phyloP scores from a whole-genome alignment of 495 filamentous ascomycete genomes.

The Neurospora discreta region DNA sequence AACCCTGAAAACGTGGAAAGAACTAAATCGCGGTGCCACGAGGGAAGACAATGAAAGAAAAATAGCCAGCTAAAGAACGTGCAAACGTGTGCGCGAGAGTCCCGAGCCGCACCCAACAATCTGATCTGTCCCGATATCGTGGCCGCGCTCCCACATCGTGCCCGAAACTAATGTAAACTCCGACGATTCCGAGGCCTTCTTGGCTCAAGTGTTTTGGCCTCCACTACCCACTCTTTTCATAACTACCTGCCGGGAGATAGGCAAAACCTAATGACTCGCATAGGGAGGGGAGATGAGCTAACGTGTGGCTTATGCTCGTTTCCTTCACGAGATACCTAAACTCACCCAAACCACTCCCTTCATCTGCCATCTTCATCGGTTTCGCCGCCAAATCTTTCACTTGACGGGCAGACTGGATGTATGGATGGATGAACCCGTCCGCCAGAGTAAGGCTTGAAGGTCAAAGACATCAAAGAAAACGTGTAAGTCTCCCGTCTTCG shows the following conservation, averaged over 20 bases:
- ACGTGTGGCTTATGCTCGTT: not conserved
- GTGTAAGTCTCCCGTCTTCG: not conserved
- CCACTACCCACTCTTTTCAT: not conserved
- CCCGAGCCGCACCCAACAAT: not conserved
- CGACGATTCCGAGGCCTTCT: not conserved
- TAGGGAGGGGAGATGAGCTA: not conserved
- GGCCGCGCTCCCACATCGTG: not conserved
- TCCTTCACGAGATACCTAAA: not conserved
- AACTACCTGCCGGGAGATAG: not conserved
- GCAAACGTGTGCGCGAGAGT: not conserved
- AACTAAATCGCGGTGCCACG: not conserved
- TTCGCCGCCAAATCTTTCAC: not conserved
- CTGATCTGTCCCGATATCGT: not conserved
- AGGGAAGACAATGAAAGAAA: not conserved
- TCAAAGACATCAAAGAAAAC: not conserved
- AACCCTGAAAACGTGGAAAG: not conserved
- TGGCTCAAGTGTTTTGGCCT: not conserved
- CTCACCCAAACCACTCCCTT: not conserved
- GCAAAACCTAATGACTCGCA: not conserved
- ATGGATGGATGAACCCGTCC: not conserved
- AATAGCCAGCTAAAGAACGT: not conserved
- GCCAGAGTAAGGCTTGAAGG: not conserved
- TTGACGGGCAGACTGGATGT: not conserved
- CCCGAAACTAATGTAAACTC: not conserved
- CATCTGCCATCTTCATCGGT: not conserved